Percentiles rank a stretch among this genome's conserved stretches.
Conservation (phyloP, 192 early-diverging fungal genomes). For the Linnemannia elongata region DNA sequence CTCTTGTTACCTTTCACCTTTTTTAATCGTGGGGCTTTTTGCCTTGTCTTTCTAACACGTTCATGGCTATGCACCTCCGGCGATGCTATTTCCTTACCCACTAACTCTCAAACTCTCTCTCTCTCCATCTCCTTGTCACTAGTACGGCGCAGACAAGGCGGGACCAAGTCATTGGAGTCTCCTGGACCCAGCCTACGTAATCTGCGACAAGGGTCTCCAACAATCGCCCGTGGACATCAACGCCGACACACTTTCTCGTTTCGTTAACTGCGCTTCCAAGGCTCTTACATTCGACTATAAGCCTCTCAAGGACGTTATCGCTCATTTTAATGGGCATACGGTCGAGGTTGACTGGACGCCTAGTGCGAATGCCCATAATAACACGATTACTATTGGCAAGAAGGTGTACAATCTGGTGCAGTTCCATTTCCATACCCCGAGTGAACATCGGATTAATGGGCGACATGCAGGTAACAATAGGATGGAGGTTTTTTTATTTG, state of each 20-base stretch:
- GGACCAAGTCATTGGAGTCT: slow-evolving; percentile 51
- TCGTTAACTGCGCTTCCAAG: background rate
- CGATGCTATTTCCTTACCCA: background rate
- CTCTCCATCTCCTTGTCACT: background rate
- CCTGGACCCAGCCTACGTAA: slow-evolving; percentile 14
- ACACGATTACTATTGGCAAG: slow-evolving; percentile 18
- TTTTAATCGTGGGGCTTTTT: background rate
- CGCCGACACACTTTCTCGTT: background rate
- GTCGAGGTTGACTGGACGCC: slow-evolving; percentile 45
- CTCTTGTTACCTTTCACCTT: background rate
- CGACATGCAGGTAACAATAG: slow-evolving; percentile 7
- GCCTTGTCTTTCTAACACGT: no score
- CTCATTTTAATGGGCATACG: slow-evolving; percentile 58
- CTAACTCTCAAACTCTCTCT: background rate
- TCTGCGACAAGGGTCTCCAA: slow-evolving; percentile 40
- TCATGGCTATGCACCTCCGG: background rate
- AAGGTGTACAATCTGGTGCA: slow-evolving; percentile 53
- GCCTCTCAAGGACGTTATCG: slow-evolving; percentile 3
- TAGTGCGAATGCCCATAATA: background rate
- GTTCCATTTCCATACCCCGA: slow-evolving; percentile 73
- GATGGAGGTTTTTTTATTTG: background rate
- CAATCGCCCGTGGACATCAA: slow-evolving; percentile 66
- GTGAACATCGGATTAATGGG: slow-evolving; percentile 64
- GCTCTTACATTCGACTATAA: slow-evolving; percentile 4
- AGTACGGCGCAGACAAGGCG: slow-evolving; percentile 20